Base-by-base conservation (phyloP, 345 rosid genomes). In the Boechera retrofracta region DNA sequence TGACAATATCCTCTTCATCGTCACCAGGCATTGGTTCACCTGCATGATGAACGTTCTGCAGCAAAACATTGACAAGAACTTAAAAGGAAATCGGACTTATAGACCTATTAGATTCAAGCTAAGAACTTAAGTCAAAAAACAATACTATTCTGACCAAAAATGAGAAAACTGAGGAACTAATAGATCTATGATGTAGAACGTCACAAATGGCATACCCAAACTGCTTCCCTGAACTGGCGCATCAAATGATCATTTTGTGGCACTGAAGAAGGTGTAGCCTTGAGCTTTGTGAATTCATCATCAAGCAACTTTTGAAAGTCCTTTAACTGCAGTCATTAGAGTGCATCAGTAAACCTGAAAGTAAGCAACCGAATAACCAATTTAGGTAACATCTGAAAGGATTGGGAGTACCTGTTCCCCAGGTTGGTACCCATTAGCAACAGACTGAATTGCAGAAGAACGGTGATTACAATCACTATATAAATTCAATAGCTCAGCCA, bases 11-110 rank as follows among this genome's bases (percentile, higher is more conserved):
- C 79, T 88, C 98, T 82, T 87, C 90, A 67, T 92, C 99, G 11
- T 92, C 98, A 72, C 96, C 99, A 21, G 98, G 97, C 94, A 92
- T 86, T 71, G 89, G 90, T 64, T 91, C 86, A 36, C 96, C 97
- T 47, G 74, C 80, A 77, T 91, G 99, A 83, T 91, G 98, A 82
- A 95, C 96, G 70, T 91, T 86, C 98, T 94, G 85, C 80, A 76
- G 60, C 18, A 54, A 68, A 67, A 71, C 9, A 58, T 21, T 44
- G 53, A 79, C 48, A 61, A 67, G 7, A 29, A 35, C 44, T 51
- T 58, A 47, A 4, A 28, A 41, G 48, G 48, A 44, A 36, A 15
- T 38, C 18, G 12, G 39, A 64, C 33, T 3, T 3, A 33, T 1
- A 51, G 45, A 77, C 51, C 32, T 15, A 45, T 28, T 52, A 21